Percentiles rank a stretch among this genome's conserved stretches.
phyloP scores from a whole-genome alignment of 495 filamentous ascomycete genomes.

The Penicillium canescens region DNA sequence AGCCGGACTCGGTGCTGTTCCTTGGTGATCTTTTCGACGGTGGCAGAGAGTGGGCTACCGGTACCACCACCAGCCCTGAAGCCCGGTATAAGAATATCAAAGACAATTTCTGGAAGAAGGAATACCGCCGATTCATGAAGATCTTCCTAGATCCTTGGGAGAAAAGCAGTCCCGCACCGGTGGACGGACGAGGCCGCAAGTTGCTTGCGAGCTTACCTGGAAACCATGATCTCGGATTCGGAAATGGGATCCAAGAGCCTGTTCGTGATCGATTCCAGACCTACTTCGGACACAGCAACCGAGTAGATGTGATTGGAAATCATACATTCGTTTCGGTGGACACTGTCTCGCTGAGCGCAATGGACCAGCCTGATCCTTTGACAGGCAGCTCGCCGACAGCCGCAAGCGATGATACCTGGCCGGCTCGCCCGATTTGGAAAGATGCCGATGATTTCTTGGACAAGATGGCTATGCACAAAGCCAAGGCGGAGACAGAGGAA shows the following conservation, averaged over 20 bases:
- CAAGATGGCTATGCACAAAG: conserved; percentile 49
- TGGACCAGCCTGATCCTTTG: conserved; percentile 50
- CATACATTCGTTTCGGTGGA: conserved; percentile 95
- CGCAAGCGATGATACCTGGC: conserved; percentile 36
- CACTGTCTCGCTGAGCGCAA: conserved; percentile 79
- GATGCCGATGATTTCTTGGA: conserved; percentile 78
- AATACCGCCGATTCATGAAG: conserved; percentile 75
- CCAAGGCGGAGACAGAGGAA: conserved; percentile 42
- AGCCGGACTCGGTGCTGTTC: conserved; percentile 84
- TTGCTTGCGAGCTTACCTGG: conserved; percentile 83
- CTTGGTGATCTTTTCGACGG: conserved; percentile 96
- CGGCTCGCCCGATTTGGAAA: conserved; percentile 64
- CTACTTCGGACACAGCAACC: conserved; percentile 87
- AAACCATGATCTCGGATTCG: conserved; percentile 97
- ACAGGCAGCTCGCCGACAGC: conserved; percentile 43
- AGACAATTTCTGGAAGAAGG: conserved; percentile 76
- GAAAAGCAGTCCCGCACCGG: conserved; percentile 36
- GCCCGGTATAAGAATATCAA: conserved; percentile 74
- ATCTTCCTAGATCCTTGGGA: conserved; percentile 74
- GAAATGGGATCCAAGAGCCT: conserved; percentile 72
- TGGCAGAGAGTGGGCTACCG: conserved; percentile 88
- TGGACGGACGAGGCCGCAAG: conserved; percentile 51
- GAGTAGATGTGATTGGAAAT: conserved; percentile 87
- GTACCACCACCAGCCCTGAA: conserved; percentile 63
- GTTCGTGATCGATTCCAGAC: conserved; percentile 81